Percentiles rank a stretch among this genome's conserved stretches.
phyloP scores from a whole-genome alignment of 805 yeast genomes.

The Citeromyces nyonsensis region DNA sequence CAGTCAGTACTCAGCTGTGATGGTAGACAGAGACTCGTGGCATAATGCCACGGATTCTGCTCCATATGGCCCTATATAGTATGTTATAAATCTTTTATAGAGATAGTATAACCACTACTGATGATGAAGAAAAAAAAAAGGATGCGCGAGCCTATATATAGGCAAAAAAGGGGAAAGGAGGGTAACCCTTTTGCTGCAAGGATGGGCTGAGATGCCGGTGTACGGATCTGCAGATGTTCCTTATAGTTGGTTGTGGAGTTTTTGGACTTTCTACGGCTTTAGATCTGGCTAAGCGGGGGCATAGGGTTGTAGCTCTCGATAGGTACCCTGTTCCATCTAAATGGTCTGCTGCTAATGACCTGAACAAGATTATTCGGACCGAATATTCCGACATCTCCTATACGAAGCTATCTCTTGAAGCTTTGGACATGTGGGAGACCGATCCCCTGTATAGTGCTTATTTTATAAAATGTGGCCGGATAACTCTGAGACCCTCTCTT shows the following conservation, averaged over 20 bases:
- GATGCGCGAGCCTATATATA: constrained; percentile 4
- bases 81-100: constrained; percentile 43
- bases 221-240: neutral
- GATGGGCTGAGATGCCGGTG: neutral
- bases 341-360: constrained; percentile 16
- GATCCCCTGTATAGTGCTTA: constrained; percentile 9
- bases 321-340: constrained; percentile 15
- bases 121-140: constrained; percentile 28
- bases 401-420: constrained; percentile 14
- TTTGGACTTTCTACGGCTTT: constrained; percentile 17
- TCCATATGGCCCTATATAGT: constrained; percentile 25
- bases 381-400: constrained; percentile 14
- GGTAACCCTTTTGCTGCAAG: neutral
- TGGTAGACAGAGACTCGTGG: constrained; percentile 22
- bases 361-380: constrained; percentile 16
- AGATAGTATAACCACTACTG: constrained; percentile 77
- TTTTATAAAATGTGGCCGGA: constrained; percentile 13
- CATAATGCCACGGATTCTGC: constrained; percentile 24
- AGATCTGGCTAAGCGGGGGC: constrained; percentile 8
- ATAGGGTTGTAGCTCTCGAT: constrained; percentile 9
- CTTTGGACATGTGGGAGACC: constrained; percentile 12
- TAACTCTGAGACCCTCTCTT: constrained; percentile 7
- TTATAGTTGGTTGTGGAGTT: constrained; percentile 17
- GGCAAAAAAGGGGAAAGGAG: constrained; percentile 1
- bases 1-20: constrained; percentile 57